Base-by-base conservation (phyloP, 345 rosid genomes). In the Eutrema japonicum region DNA sequence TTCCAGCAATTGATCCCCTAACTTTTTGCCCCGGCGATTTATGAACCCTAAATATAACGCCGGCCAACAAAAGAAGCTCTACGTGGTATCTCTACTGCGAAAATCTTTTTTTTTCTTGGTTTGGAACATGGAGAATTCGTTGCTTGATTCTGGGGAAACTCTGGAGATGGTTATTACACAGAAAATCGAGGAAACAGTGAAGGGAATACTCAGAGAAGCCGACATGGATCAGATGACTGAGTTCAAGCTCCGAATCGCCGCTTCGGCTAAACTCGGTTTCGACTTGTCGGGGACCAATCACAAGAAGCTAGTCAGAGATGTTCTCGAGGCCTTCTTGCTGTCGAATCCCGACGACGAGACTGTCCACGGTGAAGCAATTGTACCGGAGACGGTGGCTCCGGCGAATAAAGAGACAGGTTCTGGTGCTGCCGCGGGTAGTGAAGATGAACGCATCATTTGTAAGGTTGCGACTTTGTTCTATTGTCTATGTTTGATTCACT, bases 211-310 rank as follows among this genome's bases (percentile, higher is more conserved):
- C 16, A 82, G 61, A 58, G 66, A 67, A 48, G 84, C 90, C 12
- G 80, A 91, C 78, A 71, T 91, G 83, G 87, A 82, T 18, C 81
- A 71, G 10, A 82, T 88, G 82, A 91, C 92, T 4, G 97, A 91
- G 88, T 89, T 83, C 82, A 85, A 86, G 66, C 85, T 89, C 83
- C 86, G 97, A 35, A 48, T 66, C 26, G 52, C 73, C 10, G 92
- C 84, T 63, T 79, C 92, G 2, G 77, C 79, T 75, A 84, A 68
- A 33, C 87, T 89, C 56, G 89, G 87, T 52, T 10, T 89, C 75
- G 92, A 86, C 56, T 86, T 91, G 52, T 81, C 87, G 0, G 81
- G 58, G 10, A 8, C 61, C 18, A 35, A 79, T 52, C 75, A 69
- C 72, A 88, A 72, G 83, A 78, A 49, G 59, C 79, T 85, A 7